A percentile compares a stretch with the other conserved stretches of the same genome.
These are phyloP conservation scores for Moringa oleifera DNA, from an alignment of 345 rosid species.

Conservation along the genomic window DNA sequence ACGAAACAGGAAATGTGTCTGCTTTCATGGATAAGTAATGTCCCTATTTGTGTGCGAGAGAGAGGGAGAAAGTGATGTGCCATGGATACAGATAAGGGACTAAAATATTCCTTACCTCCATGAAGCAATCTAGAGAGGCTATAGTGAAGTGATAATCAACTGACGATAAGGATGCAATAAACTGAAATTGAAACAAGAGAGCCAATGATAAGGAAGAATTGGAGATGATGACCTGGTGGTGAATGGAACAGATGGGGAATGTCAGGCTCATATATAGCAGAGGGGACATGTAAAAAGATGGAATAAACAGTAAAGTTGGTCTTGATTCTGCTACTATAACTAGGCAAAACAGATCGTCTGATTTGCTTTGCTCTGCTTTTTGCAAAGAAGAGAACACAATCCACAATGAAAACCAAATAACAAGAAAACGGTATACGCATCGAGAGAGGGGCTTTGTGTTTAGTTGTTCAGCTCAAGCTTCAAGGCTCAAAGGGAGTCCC, in stretches of 20 bases:
- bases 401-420: conserved; percentile 12
- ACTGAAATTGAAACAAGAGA: neutral
- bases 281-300: conserved; percentile 15
- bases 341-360: neutral
- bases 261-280: conserved; percentile 23
- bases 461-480: conserved; percentile 15
- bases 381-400: conserved; percentile 5
- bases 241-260: conserved; percentile 19
- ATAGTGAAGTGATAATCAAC: conserved; percentile 3
- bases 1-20: too few relatives aligned
- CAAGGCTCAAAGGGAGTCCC: conserved; percentile 20
- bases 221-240: conserved; percentile 11
- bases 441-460: conserved; percentile 1
- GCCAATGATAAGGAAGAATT: conserved; percentile 14
- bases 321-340: conserved; percentile 16
- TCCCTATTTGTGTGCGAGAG: too few relatives aligned
- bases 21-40: too few relatives aligned
- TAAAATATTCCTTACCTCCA: conserved; percentile 25
- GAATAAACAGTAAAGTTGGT: conserved; percentile 26
- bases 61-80: neutral
- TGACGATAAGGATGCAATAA: neutral
- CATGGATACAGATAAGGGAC: neutral
- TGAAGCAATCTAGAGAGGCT: conserved; percentile 4
- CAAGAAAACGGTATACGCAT: conserved; percentile 21
- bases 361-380: conserved; percentile 18